Base-by-base conservation (phyloP, 139 green algal genomes). In the Closterium sp. region DNA sequence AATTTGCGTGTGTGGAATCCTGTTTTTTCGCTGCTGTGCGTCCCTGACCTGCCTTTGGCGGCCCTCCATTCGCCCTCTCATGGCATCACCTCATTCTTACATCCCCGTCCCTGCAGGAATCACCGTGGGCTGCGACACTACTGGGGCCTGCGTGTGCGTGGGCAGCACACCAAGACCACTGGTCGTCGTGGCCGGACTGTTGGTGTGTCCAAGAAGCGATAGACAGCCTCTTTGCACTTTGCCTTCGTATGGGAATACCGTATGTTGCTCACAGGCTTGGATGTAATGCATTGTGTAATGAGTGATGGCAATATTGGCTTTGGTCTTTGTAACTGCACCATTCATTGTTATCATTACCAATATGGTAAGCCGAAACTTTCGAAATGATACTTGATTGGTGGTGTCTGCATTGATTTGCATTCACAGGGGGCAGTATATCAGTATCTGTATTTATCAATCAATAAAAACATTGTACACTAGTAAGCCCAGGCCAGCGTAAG, bases 141-240 rank as follows among this genome's bases (percentile, higher is more conserved):
- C 96, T 99, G 98, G 98, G 97, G 98, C 95, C 96, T 99, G 91
- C 96, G 96, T 89, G 98, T 99, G 92, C 97, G 98, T 91, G 98
- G 98, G 62, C 98, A 99, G 97, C 98, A 99, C 97, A 99, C 98
- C 92, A 99, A 99, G 97, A 99, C 98, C 94, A 99, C 98, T 31
- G 98, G 98, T 42, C 97, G 98, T 50, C 95, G 97, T 85, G 97
- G 98, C 86, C 98, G 97, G 96, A 99, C 98, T 45, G 96, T 98
- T n/a, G 97, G 96, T 95, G 97, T 98, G 10, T 93, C 93, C 27
- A 91, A 91, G 89, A 91, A 91, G 89, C 89, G 89, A 88, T 91
- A 91, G 88, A 90, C 1, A 89, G 17, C 62, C 13, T 79, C 62
- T 24, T 79, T 27, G 19, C 13, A 27, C 62, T 24, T 22, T 79